Conservation (phyloP, 2,329 filamentous ascomycete genomes). For the Neofusicoccum ribis region DNA sequence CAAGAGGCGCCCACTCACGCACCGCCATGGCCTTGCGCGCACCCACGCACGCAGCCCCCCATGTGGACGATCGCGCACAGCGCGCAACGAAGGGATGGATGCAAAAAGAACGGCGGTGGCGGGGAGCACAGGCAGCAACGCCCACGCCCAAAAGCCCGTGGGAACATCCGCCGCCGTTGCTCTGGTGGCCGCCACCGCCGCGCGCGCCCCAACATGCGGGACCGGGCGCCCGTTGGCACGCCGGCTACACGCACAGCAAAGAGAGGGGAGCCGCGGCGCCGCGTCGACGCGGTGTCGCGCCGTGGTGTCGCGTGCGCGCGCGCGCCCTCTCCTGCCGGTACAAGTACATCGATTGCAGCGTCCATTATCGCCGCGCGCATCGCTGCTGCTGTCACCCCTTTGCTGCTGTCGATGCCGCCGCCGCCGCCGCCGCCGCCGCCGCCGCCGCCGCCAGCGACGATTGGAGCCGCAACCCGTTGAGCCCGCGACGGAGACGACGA, state of each 20-base stretch:
- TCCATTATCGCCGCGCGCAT: not conserved
- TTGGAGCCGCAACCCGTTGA: no score
- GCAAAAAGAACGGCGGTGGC: not conserved
- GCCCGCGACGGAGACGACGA: no score
- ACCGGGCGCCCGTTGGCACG: no score
- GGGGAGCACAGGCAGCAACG: not conserved
- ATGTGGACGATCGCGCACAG: not conserved
- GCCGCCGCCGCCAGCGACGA: no score
- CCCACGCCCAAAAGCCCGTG: not conserved
- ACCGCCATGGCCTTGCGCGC: not conserved
- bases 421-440: no score
- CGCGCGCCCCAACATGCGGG: no score
- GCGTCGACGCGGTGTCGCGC: not conserved
- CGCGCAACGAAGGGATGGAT: not conserved
- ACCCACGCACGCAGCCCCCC: not conserved
- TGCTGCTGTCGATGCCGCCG: not conserved
- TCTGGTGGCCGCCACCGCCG: not conserved
- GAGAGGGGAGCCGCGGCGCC: not conserved
- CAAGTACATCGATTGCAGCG: not conserved
- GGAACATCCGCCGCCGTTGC: not conserved
- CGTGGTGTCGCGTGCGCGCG: not conserved
- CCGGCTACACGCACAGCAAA: no score
- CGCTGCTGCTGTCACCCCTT: not conserved
- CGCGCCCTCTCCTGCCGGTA: not conserved
- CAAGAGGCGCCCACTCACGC: not conserved